Evolutionary conservation across 2,329 filamentous ascomycete species (phyloP).

Genomic region (Aplosporella prunicola): DNA sequence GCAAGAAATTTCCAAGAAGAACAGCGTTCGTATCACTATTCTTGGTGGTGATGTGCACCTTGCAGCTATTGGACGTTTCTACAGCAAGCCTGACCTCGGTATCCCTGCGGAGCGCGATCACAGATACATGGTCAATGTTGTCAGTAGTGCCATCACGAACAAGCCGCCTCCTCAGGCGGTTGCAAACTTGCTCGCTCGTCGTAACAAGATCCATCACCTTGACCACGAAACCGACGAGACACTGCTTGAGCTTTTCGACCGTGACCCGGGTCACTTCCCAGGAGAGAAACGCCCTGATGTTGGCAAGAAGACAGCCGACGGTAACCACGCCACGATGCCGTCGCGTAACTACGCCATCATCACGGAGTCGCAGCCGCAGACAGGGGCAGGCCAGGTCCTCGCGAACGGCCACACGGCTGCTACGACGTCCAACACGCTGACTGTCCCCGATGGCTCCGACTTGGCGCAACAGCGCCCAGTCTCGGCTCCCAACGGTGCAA

Average conservation of each 20-base stretch:
- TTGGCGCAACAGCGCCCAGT: conserved; percentile 8
- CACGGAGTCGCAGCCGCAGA: conserved; percentile 38
- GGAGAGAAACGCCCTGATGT: conserved; percentile 33
- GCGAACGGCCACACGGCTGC: conserved; percentile 1
- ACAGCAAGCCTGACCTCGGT: conserved; percentile 48
- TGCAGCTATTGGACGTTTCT: conserved; percentile 55
- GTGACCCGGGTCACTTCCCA: conserved; percentile 45
- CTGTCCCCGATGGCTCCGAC: conserved; percentile 16
- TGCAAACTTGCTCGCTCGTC: conserved; percentile 52
- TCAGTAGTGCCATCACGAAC: conserved; percentile 58
- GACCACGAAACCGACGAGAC: conserved; percentile 56
- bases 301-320: conserved; percentile 52
- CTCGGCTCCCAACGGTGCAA: conserved; percentile 4
- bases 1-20: conserved; percentile 47
- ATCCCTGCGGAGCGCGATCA: conserved; percentile 50
- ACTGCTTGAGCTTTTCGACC: conserved; percentile 52
- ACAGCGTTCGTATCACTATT: conserved; percentile 51
- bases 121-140: conserved; percentile 55
- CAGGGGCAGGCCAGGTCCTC: conserved; percentile 9
- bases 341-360: conserved; percentile 57
- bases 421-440: conserved; percentile 15
- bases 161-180: conserved; percentile 57
- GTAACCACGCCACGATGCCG: conserved; percentile 80
- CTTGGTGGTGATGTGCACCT: conserved; percentile 57
- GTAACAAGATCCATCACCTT: conserved; percentile 58